These are phyloP conservation scores for Taxillus chinensis DNA, from an alignment of 164 flowering plant genomes.

Conservation along the genomic window DNA sequence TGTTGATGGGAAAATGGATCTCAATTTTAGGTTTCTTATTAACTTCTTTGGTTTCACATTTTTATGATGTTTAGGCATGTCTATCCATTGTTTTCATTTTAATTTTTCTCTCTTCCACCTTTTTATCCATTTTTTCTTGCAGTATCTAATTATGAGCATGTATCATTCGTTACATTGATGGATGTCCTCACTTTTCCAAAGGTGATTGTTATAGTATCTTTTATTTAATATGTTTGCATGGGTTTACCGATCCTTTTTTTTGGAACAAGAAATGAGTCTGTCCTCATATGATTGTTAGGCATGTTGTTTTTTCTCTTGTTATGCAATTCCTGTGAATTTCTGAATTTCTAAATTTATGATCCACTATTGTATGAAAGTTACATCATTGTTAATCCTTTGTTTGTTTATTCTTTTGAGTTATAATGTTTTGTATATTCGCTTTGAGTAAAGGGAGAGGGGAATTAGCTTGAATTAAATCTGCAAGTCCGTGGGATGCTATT, in stretches of 20 bases:
- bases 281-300: background rate
- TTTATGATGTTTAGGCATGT: background rate
- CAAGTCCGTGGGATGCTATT: too few species aligned
- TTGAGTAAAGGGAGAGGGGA: too few species aligned
- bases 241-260: background rate
- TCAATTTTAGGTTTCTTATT: background rate
- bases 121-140: constrained; percentile 12
- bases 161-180: constrained; percentile 40
- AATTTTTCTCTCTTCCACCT: background rate
- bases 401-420: too few species aligned
- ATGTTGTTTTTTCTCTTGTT: background rate
- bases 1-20: background rate
- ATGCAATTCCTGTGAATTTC: too few species aligned
- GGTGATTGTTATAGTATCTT: too few species aligned
- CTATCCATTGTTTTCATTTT: background rate
- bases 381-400: too few species aligned
- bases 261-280: background rate
- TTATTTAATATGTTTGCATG: background rate
- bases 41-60: background rate
- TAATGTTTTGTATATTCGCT: too few species aligned
- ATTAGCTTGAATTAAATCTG: too few species aligned
- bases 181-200: constrained; percentile 40
- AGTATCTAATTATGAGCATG: constrained; percentile 34
- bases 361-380: too few species aligned
- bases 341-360: too few species aligned